Base-by-base conservation (phyloP, 345 rosid species). In the Lepidium didymum region DNA sequence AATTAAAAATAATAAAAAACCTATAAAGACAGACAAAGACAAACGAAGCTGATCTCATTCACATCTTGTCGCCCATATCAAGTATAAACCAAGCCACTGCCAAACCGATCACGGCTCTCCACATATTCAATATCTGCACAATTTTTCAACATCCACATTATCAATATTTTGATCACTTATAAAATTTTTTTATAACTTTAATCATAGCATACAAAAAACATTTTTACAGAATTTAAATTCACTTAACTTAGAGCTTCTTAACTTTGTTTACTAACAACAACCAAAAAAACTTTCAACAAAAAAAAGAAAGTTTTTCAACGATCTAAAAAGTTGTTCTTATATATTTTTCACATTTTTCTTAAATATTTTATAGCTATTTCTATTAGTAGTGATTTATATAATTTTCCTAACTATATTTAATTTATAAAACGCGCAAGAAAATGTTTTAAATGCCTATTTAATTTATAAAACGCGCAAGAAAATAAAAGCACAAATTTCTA, bases 41-140 rank as follows among this genome's bases (percentile, higher is more conserved):
- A 56, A 57, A 54, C 46, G 6, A 65, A 65, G 60, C 60, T 65
- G 65, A 73, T 73, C 46, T 56, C 69, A 58, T 66, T 49, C 18
- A 34, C 41, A 42, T 27, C 36, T 34, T 41, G 67, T 21, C 49
- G 74, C 63, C 62, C 33, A 64, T 52, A 14, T 74, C 50, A 47
- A 70, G 46, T 63, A 78, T 65, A 8, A 76, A 58, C 67, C 47
- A 42, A 8, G 68, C 70, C 36, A 74, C 13, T 16, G 55, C 81
- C 19, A 55, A 69, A 37, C 69, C 45, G 40, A 79, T 56, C 69
- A 79, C 62, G 72, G 44, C 23, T 42, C 76, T 50, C 76, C 77
- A 73, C 50, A 69, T 29, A 13, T 80, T 72, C 42, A 54, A 69
- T 40, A 41, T 70, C 90, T 83, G 90, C 79, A 78, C 67, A 43